Conservation (phyloP, 176 grass and related monocot genomes). For the Cymbopogon citratus region DNA sequence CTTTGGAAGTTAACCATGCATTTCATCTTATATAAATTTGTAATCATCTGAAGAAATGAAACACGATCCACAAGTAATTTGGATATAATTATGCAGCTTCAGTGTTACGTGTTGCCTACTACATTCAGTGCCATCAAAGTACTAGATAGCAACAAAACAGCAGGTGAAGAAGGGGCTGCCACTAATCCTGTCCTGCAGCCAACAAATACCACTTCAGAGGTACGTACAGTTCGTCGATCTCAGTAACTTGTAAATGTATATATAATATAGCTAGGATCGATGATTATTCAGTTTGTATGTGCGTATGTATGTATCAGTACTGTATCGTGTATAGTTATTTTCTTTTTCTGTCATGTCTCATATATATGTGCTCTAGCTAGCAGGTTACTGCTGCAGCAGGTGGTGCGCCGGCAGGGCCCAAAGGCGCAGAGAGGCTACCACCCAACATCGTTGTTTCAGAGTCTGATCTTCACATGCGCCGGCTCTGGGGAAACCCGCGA, state of each 20-base stretch:
- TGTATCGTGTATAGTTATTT: too few species aligned
- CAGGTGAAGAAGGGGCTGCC: neutral
- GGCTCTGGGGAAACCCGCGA: neutral
- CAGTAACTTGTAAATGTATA: too few species aligned
- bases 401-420: neutral
- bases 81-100: neutral
- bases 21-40: neutral
- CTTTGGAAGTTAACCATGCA: neutral
- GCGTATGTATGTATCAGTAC: too few species aligned
- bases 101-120: neutral
- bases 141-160: neutral
- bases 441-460: neutral
- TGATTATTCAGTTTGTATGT: too few species aligned
- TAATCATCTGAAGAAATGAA: neutral
- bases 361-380: too few species aligned
- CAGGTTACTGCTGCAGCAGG: neutral
- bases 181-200: neutral
- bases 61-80: neutral
- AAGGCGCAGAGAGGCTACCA: neutral
- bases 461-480: neutral
- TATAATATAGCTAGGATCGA: too few species aligned
- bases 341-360: too few species aligned
- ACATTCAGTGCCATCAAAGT: neutral
- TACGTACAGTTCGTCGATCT: neutral
- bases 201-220: neutral